Conservation (phyloP, 1,139 yeast species). For the Yamadazyma atlantica region DNA sequence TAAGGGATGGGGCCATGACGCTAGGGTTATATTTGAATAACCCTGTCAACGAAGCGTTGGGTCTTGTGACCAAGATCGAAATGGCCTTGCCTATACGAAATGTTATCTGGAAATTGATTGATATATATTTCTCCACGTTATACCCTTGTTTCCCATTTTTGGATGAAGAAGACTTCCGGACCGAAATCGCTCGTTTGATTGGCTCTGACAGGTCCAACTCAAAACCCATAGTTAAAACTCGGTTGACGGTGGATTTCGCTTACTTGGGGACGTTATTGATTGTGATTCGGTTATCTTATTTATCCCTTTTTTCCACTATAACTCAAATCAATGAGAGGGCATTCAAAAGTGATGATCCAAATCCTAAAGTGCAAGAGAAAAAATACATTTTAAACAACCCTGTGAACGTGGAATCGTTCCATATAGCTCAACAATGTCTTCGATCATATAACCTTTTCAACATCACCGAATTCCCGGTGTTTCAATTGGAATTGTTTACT, state of each 20-base stretch:
- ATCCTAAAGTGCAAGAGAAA: constrained; percentile 18
- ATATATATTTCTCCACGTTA: constrained; percentile 41
- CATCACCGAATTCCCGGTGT: constrained; percentile 34
- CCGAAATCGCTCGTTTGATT: constrained; percentile 20
- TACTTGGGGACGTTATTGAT: constrained; percentile 27
- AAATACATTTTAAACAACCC: constrained; percentile 9
- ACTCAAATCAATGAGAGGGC: constrained; percentile 27
- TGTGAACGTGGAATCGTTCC: constrained; percentile 23
- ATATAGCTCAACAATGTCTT: constrained; percentile 36
- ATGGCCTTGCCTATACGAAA: constrained; percentile 42
- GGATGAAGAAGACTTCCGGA: constrained; percentile 35
- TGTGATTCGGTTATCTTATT: constrained; percentile 27
- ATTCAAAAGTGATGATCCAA: constrained; percentile 22
- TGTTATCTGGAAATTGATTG: constrained; percentile 45
- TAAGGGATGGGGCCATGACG: constrained; percentile 2
- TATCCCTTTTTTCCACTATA: constrained; percentile 29
- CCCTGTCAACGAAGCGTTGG: constrained; percentile 26
- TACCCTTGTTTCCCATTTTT: constrained; percentile 48
- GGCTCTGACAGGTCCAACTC: constrained; percentile 21
- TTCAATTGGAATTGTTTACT: constrained; percentile 17
- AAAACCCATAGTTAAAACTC: constrained; percentile 17
- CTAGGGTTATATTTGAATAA: constrained; percentile 4
- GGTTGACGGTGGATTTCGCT: constrained; percentile 30
- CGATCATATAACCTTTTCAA: constrained; percentile 36
- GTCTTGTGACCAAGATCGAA: constrained; percentile 33